A percentile compares a stretch with the other conserved stretches of the same genome.
These are phyloP conservation scores for Trichoderma lentiforme DNA, from an alignment of 2,329 filamentous ascomycete genomes.

Conservation along the genomic window DNA sequence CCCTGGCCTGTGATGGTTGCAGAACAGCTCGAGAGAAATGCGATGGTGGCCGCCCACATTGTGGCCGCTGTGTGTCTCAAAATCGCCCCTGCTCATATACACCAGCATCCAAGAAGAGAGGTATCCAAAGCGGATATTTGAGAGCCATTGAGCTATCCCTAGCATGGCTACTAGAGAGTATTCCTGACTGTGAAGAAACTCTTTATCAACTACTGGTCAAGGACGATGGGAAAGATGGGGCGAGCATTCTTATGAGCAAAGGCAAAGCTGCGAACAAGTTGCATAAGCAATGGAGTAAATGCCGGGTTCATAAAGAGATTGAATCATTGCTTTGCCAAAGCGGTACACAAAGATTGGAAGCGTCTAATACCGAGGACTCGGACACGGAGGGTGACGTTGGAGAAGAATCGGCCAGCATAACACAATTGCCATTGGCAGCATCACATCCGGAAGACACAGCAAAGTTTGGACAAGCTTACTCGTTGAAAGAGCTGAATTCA, in stretches of 20 bases:
- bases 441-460: background rate
- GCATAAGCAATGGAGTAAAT: constrained; percentile 10
- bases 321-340: background rate
- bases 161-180: constrained; percentile 3
- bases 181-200: background rate
- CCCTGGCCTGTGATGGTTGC: constrained; percentile 11
- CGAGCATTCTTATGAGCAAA: background rate
- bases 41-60: background rate
- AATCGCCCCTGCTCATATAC: constrained; percentile 7
- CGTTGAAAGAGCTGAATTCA: background rate
- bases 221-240: background rate
- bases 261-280: background rate
- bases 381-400: background rate
- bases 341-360: background rate
- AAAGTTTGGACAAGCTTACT: background rate
- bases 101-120: constrained; percentile 11
- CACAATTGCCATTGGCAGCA: background rate
- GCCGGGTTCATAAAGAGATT: background rate
- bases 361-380: background rate
- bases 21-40: constrained; percentile 14
- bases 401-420: background rate
- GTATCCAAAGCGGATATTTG: constrained; percentile 9
- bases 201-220: background rate
- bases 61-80: constrained; percentile 4
- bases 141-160: constrained; percentile 10